Evolutionary conservation across 1,139 yeast genomes (phyloP), one percentile per base, ranked within the genome.

Genomic region (Saccharomycopsis hybrid): DNA sequence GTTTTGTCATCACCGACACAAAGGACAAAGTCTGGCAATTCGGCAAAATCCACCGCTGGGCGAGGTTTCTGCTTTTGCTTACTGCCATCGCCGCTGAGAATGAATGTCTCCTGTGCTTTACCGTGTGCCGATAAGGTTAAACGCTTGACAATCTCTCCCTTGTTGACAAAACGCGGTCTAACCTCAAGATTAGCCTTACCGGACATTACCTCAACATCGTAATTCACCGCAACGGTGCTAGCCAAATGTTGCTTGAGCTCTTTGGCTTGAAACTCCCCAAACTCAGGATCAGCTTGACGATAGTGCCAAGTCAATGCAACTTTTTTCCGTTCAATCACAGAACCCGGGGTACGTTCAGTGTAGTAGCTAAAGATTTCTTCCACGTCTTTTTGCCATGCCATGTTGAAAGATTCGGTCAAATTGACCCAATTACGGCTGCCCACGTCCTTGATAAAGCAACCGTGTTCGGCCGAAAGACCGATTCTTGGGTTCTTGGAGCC

Each of bases 291-390:
- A 1, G 96, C 80, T 49, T 95, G 77, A 59, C 99, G 79, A 65
- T 92, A 92, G 68, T 94, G 99, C 99, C 99, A 94, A 0, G 97
- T 90, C 52, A 92, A 70, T 0, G 98, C 97, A 13, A 92, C 96
- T 60, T 88, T 85, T 65, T 94, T 94, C 60, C 76, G 77, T 65
- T 94, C 99, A 53, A 87, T 81, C 56, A 78, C 77, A 1, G 97
- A 76, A 4, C 97, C 97, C 2, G 96, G 97, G 0, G 98, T 94
- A 55, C 82, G 80, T 46, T 84, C 90, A 0, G 97, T 88, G 66
- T 79, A 88, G 48, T 78, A 71, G 48, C 72, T 76, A 70, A 86
- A 87, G 3, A 87, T 79, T 30, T 80, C 82, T 52, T 80, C 80
- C 11, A 89, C 97, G 50, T 78, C 80, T 30, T 69, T 65, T 66